Percentiles rank a stretch among this genome's conserved stretches.
Evolutionary conservation across 495 filamentous ascomycete genomes (phyloP).

Genomic region (Aspergillus baeticus): DNA sequence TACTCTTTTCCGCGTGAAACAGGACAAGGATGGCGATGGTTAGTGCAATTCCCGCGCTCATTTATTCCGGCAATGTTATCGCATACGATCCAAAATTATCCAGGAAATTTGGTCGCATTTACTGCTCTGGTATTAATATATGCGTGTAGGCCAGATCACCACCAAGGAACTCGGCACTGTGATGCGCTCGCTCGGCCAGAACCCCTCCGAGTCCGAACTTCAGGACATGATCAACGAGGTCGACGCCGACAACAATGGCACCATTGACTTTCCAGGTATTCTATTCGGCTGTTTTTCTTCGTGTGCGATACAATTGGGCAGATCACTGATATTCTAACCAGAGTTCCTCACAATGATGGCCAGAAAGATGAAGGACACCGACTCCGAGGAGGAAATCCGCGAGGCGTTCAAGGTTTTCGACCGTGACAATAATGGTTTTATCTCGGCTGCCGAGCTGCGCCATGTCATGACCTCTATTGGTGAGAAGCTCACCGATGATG

Average conservation of each 20-base stretch:
- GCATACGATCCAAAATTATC: background rate
- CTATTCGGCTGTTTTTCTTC: too few relatives aligned
- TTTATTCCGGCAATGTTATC: slow-evolving; percentile 3
- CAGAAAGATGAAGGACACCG: slow-evolving; percentile 99
- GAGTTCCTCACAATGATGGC: slow-evolving; percentile 99
- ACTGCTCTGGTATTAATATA: background rate
- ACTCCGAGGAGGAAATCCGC: slow-evolving; percentile 98
- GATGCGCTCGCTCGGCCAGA: slow-evolving; percentile 99
- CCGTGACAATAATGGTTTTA: slow-evolving; percentile 99
- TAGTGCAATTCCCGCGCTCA: slow-evolving; percentile 49
- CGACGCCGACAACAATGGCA: slow-evolving; percentile 99
- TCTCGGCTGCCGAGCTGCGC: slow-evolving; percentile 94
- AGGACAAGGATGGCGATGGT: slow-evolving; percentile 99
- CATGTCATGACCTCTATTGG: slow-evolving; percentile 99
- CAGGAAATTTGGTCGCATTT: background rate
- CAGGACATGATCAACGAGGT: slow-evolving; percentile 99
- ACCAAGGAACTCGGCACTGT: slow-evolving; percentile 99
- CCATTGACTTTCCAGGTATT: slow-evolving; percentile 96
- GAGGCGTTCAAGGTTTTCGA: slow-evolving; percentile 97
- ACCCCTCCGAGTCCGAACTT: slow-evolving; percentile 96
- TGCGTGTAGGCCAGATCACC: slow-evolving; percentile 84
- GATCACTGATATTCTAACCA: slow-evolving; percentile 35
- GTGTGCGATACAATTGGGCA: background rate
- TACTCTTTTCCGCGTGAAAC: slow-evolving; percentile 23
- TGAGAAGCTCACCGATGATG: slow-evolving; percentile 98